Base-by-base conservation (phyloP, 768 basidiomycete species). In the Amanita exitialis region DNA sequence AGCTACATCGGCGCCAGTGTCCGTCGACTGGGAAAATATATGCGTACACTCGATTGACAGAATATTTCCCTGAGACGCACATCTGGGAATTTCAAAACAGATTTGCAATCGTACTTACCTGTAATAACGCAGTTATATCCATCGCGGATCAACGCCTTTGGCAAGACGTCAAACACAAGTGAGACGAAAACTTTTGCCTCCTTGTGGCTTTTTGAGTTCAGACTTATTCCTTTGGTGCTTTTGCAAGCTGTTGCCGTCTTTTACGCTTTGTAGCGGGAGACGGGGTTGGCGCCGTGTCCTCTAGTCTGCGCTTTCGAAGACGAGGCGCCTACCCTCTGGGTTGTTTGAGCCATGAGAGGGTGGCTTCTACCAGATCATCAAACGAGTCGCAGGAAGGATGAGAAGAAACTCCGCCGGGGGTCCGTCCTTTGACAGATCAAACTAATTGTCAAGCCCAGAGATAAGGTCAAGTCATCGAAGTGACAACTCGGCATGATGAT, bases 241-340 rank as follows among this genome's bases (percentile, higher is more conserved):
- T 93, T 93, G 55, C 92, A 77, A 9, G 92, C 91, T 1, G 90
- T 91, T 43, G 71, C 68, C 12, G 64, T 66, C 56, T 70, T 80
- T 66, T 46, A 59, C 73, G 77, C 64, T 82, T 83, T 5, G 71
- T 59, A 4, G 69, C 69, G 9, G 78, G 73, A 1, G 77, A 69
- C 1, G 75, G 69, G 53, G 74, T 72, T 7, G 74, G 70, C 56
- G 65, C 65, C 32, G 65, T 59, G 20, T 65, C 65, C 43, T 70
- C 65, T 51, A 72, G 69, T 69, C 73, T 75, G 53, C 74, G 71
- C 66, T 77, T 78, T 21, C n/a, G 73, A 67, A 30, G 69, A 61
- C 21, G 70, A 73, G 23, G 69, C 70, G 21, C 32, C 27, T 1
- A 35, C 10, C 55, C 70, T 78, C 62, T 86, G 82, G 1, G 73